These are phyloP conservation scores for Nitzschia sp. DNA, from an alignment of 108 stramenopile genomes.

Conservation along the genomic window DNA sequence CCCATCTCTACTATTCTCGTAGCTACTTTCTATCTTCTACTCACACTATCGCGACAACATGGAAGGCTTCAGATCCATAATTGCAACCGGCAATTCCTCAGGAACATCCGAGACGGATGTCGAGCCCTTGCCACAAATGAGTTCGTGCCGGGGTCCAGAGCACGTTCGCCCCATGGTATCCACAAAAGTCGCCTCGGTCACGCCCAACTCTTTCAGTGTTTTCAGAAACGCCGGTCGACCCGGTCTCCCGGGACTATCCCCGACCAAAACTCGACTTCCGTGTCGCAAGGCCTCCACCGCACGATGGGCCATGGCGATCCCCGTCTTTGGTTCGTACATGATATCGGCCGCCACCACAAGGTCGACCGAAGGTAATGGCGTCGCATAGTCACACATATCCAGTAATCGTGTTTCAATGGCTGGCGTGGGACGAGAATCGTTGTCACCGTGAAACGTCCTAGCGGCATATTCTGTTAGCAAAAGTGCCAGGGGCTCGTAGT, in stretches of 20 bases:
- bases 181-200: slow-evolving; percentile 35
- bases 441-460: slow-evolving; percentile 20
- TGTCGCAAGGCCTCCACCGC: slow-evolving; percentile 50
- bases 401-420: slow-evolving; percentile 33
- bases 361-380: slow-evolving; percentile 40
- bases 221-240: slow-evolving; percentile 66
- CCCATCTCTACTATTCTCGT: too few species aligned
- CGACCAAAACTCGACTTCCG: slow-evolving; percentile 56
- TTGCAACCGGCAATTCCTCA: slow-evolving; percentile 43
- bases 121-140: slow-evolving; percentile 57
- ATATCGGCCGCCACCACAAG: slow-evolving; percentile 68
- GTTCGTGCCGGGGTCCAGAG: slow-evolving; percentile 54
- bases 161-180: slow-evolving; percentile 50
- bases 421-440: neutral
- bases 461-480: slow-evolving; percentile 45
- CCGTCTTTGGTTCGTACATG: slow-evolving; percentile 73
- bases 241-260: slow-evolving; percentile 53
- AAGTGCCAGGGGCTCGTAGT: slow-evolving; percentile 62
- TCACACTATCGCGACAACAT: neutral
- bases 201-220: slow-evolving; percentile 39
- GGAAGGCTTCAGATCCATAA: slow-evolving; percentile 48
- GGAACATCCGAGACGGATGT: slow-evolving; percentile 42
- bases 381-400: slow-evolving; percentile 48
- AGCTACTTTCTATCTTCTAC: too few species aligned
- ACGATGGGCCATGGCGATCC: slow-evolving; percentile 54